These are phyloP conservation scores for Orbilia ellipsospora DNA, from an alignment of 2,329 filamentous ascomycete species.

Conservation along the genomic window DNA sequence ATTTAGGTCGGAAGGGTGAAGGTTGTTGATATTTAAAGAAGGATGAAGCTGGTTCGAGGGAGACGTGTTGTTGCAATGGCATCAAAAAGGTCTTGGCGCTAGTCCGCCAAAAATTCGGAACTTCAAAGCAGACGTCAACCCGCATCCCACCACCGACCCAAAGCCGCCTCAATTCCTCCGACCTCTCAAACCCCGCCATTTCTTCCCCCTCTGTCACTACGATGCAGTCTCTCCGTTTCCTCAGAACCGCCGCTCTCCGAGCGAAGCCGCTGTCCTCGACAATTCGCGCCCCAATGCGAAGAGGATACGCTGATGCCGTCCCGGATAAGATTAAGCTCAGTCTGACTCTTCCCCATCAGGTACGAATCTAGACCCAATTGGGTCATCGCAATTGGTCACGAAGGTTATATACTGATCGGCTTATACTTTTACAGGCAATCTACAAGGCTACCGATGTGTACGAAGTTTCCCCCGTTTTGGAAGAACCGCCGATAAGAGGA, in stretches of 20 bases:
- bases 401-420: not conserved
- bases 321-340: conserved; percentile 97
- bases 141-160: conserved; percentile 44
- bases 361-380: conserved; percentile 67
- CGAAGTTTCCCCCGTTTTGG: conserved; percentile 60
- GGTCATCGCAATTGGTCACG: not conserved
- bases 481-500: conserved; percentile 18
- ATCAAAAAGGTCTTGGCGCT: conserved; percentile 40
- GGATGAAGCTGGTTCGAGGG: not conserved
- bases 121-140: conserved; percentile 44
- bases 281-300: conserved; percentile 80
- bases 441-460: conserved; percentile 79
- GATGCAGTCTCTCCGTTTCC: conserved; percentile 48
- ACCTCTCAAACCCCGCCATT: conserved; percentile 8
- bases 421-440: conserved; percentile 68
- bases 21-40: conserved; percentile 6
- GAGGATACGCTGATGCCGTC: conserved; percentile 90
- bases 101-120: conserved; percentile 53
- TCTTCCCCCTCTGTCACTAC: conserved; percentile 25
- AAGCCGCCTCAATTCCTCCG: conserved; percentile 19
- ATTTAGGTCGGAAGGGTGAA: not conserved
- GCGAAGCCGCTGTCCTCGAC: conserved; percentile 78
- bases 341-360: conserved; percentile 97
- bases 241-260: conserved; percentile 73
- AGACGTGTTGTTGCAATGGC: conserved; percentile 37